phyloP scores from a whole-genome alignment of 768 basidiomycete species.

The Lactifluus rugatus region DNA sequence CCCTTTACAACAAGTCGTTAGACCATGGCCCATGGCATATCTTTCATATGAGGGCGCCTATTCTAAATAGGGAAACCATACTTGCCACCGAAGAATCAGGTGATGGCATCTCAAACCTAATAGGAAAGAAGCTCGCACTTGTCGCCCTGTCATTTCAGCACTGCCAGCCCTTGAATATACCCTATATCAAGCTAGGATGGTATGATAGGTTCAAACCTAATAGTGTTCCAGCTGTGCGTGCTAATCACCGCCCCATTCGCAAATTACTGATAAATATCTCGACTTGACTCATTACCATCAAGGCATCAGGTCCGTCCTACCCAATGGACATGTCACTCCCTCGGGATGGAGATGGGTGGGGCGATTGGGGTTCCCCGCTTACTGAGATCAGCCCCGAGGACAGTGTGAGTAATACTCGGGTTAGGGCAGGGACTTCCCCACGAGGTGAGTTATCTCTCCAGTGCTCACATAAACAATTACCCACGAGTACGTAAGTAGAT shows the following conservation, averaged over 20 bases:
- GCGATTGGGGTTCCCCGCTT: constrained; percentile 2
- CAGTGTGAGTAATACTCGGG: constrained; percentile 10
- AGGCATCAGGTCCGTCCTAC: neutral
- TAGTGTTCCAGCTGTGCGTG: neutral
- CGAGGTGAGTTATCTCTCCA: neutral
- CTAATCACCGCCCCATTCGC: neutral
- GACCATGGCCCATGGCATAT: constrained; percentile 27
- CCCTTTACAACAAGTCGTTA: constrained; percentile 15
- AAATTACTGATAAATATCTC: neutral
- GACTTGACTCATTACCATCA: neutral
- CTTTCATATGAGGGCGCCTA: constrained; percentile 25
- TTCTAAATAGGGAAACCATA: constrained; percentile 10
- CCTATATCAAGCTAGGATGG: constrained; percentile 43
- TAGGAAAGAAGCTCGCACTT: constrained; percentile 31
- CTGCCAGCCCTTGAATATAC: constrained; percentile 38
- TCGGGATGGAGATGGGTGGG: neutral
- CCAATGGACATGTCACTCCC: constrained; percentile 12
- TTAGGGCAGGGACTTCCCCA: neutral
- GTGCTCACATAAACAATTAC: neutral
- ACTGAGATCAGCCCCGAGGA: constrained; percentile 6
- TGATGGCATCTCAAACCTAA: constrained; percentile 23
- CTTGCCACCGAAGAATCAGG: constrained; percentile 32
- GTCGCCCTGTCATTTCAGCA: constrained; percentile 39
- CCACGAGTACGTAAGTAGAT: constrained; percentile 1
- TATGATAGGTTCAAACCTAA: constrained; percentile 36